These are phyloP conservation scores for Beauveria medogensis DNA, from an alignment of 2,329 filamentous ascomycete species.

Conservation along the genomic window DNA sequence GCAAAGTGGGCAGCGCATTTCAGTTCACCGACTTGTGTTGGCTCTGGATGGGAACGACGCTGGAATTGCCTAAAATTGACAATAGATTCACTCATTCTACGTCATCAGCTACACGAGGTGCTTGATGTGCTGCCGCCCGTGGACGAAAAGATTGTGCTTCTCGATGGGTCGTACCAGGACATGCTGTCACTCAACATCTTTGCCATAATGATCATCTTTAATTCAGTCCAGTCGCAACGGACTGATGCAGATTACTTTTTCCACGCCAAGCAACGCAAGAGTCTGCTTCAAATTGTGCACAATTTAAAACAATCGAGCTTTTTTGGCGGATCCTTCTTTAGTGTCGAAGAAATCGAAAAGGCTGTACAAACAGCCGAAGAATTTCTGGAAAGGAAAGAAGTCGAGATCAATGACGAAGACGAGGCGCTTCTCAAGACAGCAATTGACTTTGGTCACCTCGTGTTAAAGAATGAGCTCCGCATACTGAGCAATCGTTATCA, in stretches of 20 bases:
- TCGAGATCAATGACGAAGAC: slow-evolving; percentile 55
- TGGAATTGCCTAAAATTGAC: slow-evolving; percentile 58
- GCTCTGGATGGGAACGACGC: slow-evolving; percentile 44
- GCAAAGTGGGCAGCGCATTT: slow-evolving; percentile 70
- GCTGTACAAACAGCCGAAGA: slow-evolving; percentile 57
- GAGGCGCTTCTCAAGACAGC: slow-evolving; percentile 51
- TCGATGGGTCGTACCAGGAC: slow-evolving; percentile 80
- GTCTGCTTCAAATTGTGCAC: slow-evolving; percentile 58
- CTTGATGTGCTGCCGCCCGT: slow-evolving; percentile 62
- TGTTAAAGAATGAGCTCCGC: slow-evolving; percentile 55
- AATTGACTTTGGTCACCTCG: slow-evolving; percentile 54
- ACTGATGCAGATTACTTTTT: slow-evolving; percentile 85
- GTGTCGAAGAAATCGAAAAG: slow-evolving; percentile 50
- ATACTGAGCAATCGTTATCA: slow-evolving; percentile 59
- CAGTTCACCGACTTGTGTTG: slow-evolving; percentile 44
- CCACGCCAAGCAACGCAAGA: slow-evolving; percentile 62
- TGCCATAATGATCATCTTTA: slow-evolving; percentile 73
- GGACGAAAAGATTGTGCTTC: slow-evolving; percentile 59
- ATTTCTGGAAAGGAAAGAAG: slow-evolving; percentile 57
- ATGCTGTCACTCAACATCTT: slow-evolving; percentile 78
- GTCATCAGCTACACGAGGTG: slow-evolving; percentile 68
- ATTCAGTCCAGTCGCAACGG: slow-evolving; percentile 80
- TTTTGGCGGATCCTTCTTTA: slow-evolving; percentile 73
- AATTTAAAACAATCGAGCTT: slow-evolving; percentile 82
- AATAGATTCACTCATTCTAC: slow-evolving; percentile 72